Conservation (phyloP, 495 filamentous ascomycete species). For the Neurospora sp. region DNA sequence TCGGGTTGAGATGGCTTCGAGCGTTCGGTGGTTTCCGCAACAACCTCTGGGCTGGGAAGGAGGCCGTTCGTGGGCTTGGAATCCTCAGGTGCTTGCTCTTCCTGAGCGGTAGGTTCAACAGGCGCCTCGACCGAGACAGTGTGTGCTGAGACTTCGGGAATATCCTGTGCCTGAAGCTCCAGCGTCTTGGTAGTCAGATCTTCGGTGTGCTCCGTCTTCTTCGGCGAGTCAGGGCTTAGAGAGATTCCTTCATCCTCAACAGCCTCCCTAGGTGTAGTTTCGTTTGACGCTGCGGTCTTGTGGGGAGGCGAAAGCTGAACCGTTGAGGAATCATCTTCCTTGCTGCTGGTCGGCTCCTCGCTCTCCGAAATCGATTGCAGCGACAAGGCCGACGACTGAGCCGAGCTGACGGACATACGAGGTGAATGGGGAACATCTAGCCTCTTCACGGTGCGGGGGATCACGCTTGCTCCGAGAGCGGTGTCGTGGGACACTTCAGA, state of each 20-base stretch:
- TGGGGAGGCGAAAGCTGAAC: slow-evolving; percentile 13
- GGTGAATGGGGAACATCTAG: slow-evolving; percentile 10
- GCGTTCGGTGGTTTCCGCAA: neutral
- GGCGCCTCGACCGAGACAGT: neutral
- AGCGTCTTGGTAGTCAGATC: neutral
- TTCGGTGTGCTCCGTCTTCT: neutral
- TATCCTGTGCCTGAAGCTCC: neutral
- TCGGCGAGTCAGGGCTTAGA: neutral
- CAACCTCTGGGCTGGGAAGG: neutral
- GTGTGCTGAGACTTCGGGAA: neutral
- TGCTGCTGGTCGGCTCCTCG: slow-evolving; percentile 9
- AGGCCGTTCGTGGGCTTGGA: neutral
- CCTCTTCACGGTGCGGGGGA: slow-evolving; percentile 5
- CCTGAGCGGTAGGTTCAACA: neutral
- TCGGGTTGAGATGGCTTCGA: neutral
- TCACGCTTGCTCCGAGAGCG: slow-evolving; percentile 1
- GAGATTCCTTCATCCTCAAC: slow-evolving; percentile 1
- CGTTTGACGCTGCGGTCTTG: neutral
- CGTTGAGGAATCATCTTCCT: slow-evolving; percentile 3
- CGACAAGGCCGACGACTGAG: slow-evolving; percentile 11
- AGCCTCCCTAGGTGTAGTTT: neutral
- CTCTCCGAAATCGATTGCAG: slow-evolving; percentile 22
- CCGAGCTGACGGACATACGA: slow-evolving; percentile 12
- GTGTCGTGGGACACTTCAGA: slow-evolving; percentile 10
- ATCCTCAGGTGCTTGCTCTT: neutral